Percentiles rank a stretch among this genome's conserved stretches.
Evolutionary conservation across 164 flowering plant genomes (phyloP).

Genomic region (Chimonanthus salicifolius): DNA sequence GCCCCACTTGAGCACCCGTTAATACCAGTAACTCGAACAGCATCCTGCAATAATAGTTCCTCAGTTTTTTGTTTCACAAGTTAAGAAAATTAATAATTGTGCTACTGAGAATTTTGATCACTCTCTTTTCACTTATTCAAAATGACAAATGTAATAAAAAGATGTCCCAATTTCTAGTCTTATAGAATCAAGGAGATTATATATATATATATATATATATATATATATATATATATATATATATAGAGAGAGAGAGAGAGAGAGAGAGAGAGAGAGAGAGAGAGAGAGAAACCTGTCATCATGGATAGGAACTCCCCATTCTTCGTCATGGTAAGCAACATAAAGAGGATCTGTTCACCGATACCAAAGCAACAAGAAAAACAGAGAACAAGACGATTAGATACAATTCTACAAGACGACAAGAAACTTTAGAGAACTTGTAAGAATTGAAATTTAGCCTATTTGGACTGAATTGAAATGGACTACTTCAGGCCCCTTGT

Average conservation of each 20-base stretch:
- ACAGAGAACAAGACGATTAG: background rate
- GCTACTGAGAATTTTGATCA: no score
- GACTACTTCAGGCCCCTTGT: no score
- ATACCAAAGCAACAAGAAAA: background rate
- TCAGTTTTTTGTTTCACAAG: background rate
- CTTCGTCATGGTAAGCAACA: slow-evolving; percentile 89
- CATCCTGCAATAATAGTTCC: slow-evolving; percentile 38
- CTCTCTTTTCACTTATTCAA: no score
- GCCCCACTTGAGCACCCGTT: slow-evolving; percentile 81
- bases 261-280: slow-evolving; percentile 15
- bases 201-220: background rate
- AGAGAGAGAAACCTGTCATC: slow-evolving; percentile 61
- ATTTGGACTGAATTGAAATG: no score
- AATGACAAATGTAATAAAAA: no score
- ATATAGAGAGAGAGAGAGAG: slow-evolving; percentile 17
- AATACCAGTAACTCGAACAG: slow-evolving; percentile 77
- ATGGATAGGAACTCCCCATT: slow-evolving; percentile 95
- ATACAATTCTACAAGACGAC: background rate
- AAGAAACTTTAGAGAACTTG: background rate
- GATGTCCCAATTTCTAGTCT: background rate
- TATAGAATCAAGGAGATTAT: background rate
- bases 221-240: background rate
- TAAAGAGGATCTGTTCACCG: slow-evolving; percentile 62
- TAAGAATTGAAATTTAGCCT: no score
- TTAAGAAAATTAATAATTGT: no score